Evolutionary conservation across 495 filamentous ascomycete species (phyloP).

Genomic region (Astrothelium subdiscretum): DNA sequence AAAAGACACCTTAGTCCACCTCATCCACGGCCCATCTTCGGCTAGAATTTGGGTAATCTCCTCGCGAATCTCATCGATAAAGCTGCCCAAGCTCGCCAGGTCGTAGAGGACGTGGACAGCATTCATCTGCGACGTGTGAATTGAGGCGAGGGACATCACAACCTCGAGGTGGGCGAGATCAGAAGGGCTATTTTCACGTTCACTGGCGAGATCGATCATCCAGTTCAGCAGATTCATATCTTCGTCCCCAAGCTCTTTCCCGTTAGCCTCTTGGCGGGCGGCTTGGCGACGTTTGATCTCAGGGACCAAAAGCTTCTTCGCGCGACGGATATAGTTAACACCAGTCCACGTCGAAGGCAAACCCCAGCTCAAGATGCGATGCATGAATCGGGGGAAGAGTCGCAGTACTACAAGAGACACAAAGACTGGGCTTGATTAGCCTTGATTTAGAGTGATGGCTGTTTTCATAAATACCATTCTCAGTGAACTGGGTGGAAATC

Average conservation of each 20-base stretch:
- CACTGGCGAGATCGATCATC: background rate
- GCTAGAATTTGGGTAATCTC: slow-evolving; percentile 7
- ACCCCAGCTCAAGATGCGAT: background rate
- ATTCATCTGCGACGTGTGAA: slow-evolving; percentile 10
- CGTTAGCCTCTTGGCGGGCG: background rate
- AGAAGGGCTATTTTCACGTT: background rate
- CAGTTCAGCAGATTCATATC: background rate
- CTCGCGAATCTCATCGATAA: slow-evolving; percentile 3
- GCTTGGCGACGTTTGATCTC: background rate
- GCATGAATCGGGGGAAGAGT: background rate
- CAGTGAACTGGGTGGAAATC: background rate
- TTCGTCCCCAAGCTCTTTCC: background rate
- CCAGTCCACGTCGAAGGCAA: background rate
- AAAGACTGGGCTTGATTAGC: background rate
- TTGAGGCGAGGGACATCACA: slow-evolving; percentile 9
- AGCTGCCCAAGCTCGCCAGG: slow-evolving; percentile 6
- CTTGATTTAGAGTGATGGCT: background rate
- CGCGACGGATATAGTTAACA: background rate
- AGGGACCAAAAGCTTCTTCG: background rate
- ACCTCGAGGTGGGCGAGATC: slow-evolving; percentile 8
- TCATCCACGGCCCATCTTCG: slow-evolving; percentile 6
- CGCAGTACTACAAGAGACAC: background rate
- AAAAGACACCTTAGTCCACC: background rate
- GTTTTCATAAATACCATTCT: background rate
- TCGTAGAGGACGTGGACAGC: slow-evolving; percentile 8